Base-by-base conservation (phyloP, 257 asterid species). In the Knoxia roxburghii region DNA sequence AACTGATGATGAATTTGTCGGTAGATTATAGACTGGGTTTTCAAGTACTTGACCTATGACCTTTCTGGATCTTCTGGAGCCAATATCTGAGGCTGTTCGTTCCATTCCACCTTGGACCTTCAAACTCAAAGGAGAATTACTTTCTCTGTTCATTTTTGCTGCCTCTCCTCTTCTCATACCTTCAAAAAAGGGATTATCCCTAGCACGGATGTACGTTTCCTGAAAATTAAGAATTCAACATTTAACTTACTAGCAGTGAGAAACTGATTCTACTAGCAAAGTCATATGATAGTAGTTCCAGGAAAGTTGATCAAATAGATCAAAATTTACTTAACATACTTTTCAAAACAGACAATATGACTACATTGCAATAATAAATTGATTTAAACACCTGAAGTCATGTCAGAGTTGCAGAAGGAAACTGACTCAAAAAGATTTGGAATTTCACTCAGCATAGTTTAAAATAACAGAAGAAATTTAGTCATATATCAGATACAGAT, bases 131-230 rank as follows among this genome's bases (percentile, higher is more conserved):
- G 78, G 84, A 13, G 72, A 68, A 54, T 68, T 73, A 57, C 65
- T 75, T 54, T 73, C 86, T 74, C 75, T 84, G 73, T 76, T 78
- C 39, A 24, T 61, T 35, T 24, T 49, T 37, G 70, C 76, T 52
- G 87, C 85, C 64, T 84, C 89, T 52, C 86, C 87, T 78, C 82
- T 86, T 74, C 91, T 78, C 87, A 89, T 86, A 37, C 96, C 95
- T 59, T 80, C 73, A 61, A 89, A 84, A 78, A 76, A 81, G 24
- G 88, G 88, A 70, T 80, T 74, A 65, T 89, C 91, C 30, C 95
- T 89, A 68, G 84, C 83, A 69, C 96, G 87, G 52, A 55, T 67
- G 67, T 78, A 89, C 57, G 65, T 64, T 65, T 77, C 87, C 94
- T 82, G 76, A 69, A 54, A 73, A 54, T 7, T 41, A n/a, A 50